phyloP scores from a whole-genome alignment of 345 rosid genomes.

The Acer saccharum region DNA sequence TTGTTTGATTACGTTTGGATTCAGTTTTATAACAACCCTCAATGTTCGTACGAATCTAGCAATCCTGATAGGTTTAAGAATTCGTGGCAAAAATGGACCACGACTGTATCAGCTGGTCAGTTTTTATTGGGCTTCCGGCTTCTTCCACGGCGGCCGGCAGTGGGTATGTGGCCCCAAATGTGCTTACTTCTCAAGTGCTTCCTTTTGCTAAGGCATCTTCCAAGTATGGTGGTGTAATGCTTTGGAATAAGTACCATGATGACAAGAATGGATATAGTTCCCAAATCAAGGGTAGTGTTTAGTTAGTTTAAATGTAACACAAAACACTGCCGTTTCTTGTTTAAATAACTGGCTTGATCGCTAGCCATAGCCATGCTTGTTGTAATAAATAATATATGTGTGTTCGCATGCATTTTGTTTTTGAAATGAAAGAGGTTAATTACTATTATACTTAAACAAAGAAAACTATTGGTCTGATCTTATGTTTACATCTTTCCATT shows the following conservation, averaged over 20 bases:
- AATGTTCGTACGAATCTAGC: slow-evolving; percentile 2
- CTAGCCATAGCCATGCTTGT: too few species aligned
- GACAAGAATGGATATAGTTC: slow-evolving; percentile 12
- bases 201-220: slow-evolving; percentile 24
- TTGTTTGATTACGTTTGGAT: slow-evolving; percentile 24
- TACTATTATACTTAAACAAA: too few species aligned
- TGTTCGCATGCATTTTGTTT: too few species aligned
- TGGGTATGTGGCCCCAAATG: slow-evolving; percentile 20
- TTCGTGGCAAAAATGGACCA: slow-evolving; percentile 24
- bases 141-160: slow-evolving; percentile 15
- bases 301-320: background rate
- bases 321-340: too few species aligned
- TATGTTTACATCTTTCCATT: too few species aligned
- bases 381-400: too few species aligned
- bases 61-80: background rate
- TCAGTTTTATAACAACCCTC: slow-evolving; percentile 30
- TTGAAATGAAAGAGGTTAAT: too few species aligned
- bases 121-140: slow-evolving; percentile 31
- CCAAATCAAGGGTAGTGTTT: slow-evolving; percentile 15
- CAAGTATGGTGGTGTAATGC: slow-evolving; percentile 26
- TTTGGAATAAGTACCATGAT: slow-evolving; percentile 17
- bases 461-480: too few species aligned
- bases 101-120: background rate
- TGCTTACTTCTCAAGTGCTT: slow-evolving; percentile 17
- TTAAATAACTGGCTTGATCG: too few species aligned